Conservation (phyloP, 1,139 yeast species). For the Candida sp. region DNA sequence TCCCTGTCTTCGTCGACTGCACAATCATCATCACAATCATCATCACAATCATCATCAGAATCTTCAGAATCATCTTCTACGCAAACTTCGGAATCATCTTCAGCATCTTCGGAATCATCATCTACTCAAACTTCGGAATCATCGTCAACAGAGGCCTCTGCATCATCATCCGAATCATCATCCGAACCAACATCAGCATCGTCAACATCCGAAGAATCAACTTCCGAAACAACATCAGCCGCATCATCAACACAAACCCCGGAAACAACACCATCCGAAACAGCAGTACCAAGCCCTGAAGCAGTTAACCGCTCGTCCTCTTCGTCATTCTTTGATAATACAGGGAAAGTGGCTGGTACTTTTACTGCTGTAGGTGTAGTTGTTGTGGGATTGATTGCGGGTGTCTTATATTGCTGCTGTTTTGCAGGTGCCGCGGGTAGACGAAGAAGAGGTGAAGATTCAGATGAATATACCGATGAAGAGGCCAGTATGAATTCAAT, state of each 20-base stretch:
- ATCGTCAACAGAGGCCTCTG: too few species aligned
- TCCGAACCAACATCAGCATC: constrained; percentile 12
- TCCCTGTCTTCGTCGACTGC: constrained; percentile 7
- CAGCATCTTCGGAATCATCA: too few species aligned
- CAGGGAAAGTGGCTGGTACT: constrained; percentile 72
- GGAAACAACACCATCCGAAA: constrained; percentile 5
- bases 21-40: constrained; percentile 8
- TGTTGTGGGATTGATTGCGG: constrained; percentile 35
- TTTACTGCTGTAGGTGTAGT: constrained; percentile 68
- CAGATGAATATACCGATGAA: constrained; percentile 35
- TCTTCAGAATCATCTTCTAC: neutral
- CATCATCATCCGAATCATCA: neutral
- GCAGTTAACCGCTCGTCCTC: constrained; percentile 4
- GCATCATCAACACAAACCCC: constrained; percentile 8
- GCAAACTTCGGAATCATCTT: too few species aligned
- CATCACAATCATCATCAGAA: constrained; percentile 6
- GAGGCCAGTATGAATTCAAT: constrained; percentile 30
- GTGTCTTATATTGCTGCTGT: constrained; percentile 36
- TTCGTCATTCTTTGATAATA: constrained; percentile 46
- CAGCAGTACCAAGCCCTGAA: neutral
- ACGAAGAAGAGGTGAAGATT: constrained; percentile 12
- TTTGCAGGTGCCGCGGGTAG: constrained; percentile 14
- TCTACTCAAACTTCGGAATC: too few species aligned
- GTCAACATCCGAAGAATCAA: constrained; percentile 9
- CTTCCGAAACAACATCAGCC: constrained; percentile 7